phyloP scores from a whole-genome alignment of 768 basidiomycete species.

The Mycena rebaudengoi region DNA sequence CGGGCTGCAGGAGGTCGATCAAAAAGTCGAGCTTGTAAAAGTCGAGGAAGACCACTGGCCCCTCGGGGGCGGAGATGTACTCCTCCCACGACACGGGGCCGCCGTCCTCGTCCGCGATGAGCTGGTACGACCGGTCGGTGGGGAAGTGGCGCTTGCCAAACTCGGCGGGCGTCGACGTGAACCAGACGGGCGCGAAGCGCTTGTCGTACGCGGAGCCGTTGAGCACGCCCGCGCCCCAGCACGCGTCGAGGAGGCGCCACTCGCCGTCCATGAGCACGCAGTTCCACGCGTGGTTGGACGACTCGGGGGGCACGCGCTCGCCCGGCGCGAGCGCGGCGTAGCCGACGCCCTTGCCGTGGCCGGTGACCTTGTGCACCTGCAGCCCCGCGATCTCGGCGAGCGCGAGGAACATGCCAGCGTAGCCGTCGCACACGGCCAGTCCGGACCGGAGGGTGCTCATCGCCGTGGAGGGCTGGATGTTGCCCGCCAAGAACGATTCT shows the following conservation, averaged over 20 bases:
- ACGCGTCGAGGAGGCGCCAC: conserved; percentile 57
- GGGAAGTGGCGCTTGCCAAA: conserved; percentile 57
- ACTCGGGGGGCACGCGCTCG: conserved; percentile 45
- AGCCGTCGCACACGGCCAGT: conserved; percentile 59
- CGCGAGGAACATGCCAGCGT: conserved; percentile 52
- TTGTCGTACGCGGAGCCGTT: conserved; percentile 43
- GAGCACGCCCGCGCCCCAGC: conserved; percentile 59
- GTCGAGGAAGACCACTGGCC: conserved; percentile 45
- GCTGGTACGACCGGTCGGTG: conserved; percentile 51
- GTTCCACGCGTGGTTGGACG: conserved; percentile 59
- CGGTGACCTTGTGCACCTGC: conserved; percentile 49
- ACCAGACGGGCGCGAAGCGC: conserved; percentile 51
- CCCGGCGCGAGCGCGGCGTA: conserved; percentile 42
- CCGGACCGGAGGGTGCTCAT: conserved; percentile 51
- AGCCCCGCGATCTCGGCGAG: conserved; percentile 50
- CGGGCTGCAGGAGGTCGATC: conserved; percentile 45
- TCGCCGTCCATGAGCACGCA: conserved; percentile 52
- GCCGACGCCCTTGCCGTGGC: conserved; percentile 58
- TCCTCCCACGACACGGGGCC: conserved; percentile 52
- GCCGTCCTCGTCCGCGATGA: conserved; percentile 47
- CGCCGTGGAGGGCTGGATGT: conserved; percentile 45
- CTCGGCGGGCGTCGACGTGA: conserved; percentile 49
- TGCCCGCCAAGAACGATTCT: conserved; percentile 52
- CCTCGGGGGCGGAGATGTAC: conserved; percentile 52
- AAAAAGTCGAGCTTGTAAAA: conserved; percentile 46